Evolutionary conservation across 208 protist species (phyloP), one percentile per base, ranked within the genome.

Genomic region (Leishmania braziliensis): DNA sequence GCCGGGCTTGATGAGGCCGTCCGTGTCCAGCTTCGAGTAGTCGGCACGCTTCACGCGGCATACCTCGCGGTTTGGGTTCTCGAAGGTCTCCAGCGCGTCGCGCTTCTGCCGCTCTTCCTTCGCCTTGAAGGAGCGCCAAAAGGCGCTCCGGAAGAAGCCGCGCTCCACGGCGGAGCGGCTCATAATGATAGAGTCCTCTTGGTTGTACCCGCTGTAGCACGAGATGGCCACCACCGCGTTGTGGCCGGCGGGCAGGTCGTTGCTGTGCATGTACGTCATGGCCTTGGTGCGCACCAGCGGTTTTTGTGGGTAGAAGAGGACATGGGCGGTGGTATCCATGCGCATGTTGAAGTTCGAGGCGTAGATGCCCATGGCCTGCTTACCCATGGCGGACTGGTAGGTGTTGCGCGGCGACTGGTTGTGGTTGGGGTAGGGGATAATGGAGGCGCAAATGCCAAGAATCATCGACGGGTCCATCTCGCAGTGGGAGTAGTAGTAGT

Each of bases 331-430:
- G 20, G 99, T 99, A 88, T 99, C 99, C 73, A 99, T 99, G 78
- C 99, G 93, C 69, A 98, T 94, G 80, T 96, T 90, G 79, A 98
- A 95, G 88, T 99, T 99, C n/a, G 93, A 99, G 5, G 95, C 97
- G 87, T 99, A 98, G 36, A 93, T 92, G 29, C 99, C 99, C 69
- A 99, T 98, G 16, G 98, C 99, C 89, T 99, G 99, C 88, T 99
- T 99, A 83, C 99, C 99, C 99, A 99, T 99, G 79, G 99, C 99
- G 84, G 99, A 99, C 95, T 99, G 99, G 87, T 99, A 99, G 14
- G 99, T 99, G 88, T 99, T 99, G 65, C 99, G 93, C 48, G 99
- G 99, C 3, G 99, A 99, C 91, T 99, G 99, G 89, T 99, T 99
- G 90, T 99, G 99, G 94, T 99, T 98, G 29, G 99, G 99, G 91